These are phyloP conservation scores for Syzygium jambos DNA, from an alignment of 345 rosid species.

Conservation along the genomic window DNA sequence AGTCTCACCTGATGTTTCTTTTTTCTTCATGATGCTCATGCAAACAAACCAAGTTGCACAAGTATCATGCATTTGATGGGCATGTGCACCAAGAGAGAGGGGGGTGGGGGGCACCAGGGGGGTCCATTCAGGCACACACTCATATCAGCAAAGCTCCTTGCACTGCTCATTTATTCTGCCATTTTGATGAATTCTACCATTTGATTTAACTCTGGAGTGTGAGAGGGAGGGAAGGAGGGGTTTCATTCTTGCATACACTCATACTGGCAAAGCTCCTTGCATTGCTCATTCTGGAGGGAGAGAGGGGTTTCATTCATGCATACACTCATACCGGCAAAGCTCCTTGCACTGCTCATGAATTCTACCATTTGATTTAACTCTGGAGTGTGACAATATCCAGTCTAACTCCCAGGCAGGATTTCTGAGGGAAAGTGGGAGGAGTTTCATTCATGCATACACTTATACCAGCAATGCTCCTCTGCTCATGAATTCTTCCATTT, in stretches of 20 bases:
- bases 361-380: background rate
- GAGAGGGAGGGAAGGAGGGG: background rate
- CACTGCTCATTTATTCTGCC: background rate
- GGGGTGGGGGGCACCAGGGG: background rate
- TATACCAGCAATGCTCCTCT: background rate
- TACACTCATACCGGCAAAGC: too few species aligned
- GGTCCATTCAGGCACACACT: background rate
- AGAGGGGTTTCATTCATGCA: background rate
- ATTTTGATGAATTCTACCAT: background rate
- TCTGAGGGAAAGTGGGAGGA: conserved; percentile 33
- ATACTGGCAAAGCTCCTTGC: background rate
- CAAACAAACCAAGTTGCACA: background rate
- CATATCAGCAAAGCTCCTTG: background rate
- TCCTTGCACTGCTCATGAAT: background rate
- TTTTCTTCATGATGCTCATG: background rate
- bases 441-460: background rate
- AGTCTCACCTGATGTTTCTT: background rate
- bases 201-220: background rate
- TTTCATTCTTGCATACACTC: background rate
- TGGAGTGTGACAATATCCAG: background rate
- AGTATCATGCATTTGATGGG: background rate
- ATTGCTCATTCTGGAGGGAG: background rate
- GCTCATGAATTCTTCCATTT: background rate
- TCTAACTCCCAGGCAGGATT: conserved; percentile 30
- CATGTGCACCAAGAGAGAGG: too few species aligned